Base-by-base conservation (phyloP, 2,329 filamentous ascomycete species). In the Coniochaeta sp. region DNA sequence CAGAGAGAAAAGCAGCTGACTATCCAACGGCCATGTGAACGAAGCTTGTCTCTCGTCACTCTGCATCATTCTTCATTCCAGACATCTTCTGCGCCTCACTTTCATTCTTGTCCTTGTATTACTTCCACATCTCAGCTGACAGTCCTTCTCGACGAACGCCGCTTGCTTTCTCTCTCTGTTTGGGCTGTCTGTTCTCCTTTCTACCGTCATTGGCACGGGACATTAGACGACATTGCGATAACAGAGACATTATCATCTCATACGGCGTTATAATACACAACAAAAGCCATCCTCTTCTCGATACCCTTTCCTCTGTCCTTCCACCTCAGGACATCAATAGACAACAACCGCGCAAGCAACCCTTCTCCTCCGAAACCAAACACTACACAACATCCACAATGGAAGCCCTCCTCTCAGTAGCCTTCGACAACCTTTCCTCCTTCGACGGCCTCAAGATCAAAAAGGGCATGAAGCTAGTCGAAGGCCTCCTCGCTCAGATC, bases 361-460 rank as follows among this genome's bases (percentile, higher is more conserved):
- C 38, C 35, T 40, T 24, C 18, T 10, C 35, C 18, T 7, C 26
- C 10, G 12, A 30, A n/a, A 13, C n/a, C n/a, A n/a, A n/a, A n/a
- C 28, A 14, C 33, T 24, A 24, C 33, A 8, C n/a, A 18, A 42
- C 38, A 42, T 40, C 35, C 63, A 69, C 61, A 63, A 97, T 97
- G 94, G 94, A 97, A 74, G 84, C 88, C 50, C 81, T 97, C 26
- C 78, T 97, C 52, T 95, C 90, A 42, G 84, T 95, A 67, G 91
- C 92, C 55, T 97, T 97, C 71, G 91, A 96, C 75, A 95, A 95
- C 71, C 86, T 96, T 58, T 95, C 91, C 55, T 96, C 91, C 48
- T 91, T 91, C 68, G 91, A 96, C 62, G 85, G 85, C 53, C 78
- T 80, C 67, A 96, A 96, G 73, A 88, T 97, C 65, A 86, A 90